Evolutionary conservation across 257 asterid species (phyloP), one percentile per base, ranked within the genome.

Genomic region (Galeopsis tetrahit): DNA sequence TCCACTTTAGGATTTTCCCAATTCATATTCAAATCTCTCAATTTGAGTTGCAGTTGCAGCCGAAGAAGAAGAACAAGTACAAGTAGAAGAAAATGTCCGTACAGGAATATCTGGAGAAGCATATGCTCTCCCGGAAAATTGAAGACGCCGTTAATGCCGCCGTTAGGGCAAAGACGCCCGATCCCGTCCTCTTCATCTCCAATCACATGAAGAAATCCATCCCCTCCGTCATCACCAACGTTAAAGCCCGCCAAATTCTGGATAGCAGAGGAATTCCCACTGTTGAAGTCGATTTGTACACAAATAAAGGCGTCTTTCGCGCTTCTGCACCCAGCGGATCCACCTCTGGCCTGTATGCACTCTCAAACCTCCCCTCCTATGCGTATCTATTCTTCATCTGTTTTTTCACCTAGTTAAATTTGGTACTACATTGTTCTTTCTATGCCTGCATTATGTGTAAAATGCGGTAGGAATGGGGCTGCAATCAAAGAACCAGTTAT

Each of bases 101-200:
- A 70, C 99, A 90, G 79, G 99, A 95, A 51, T 95, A 92, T 77
- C 89, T 95, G 70, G 97, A 92, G 69, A 88, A 88, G 79, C 97
- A 95, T 72, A 68, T 76, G 88, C 96, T 95, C 76, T 90, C 98
- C 8, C 90, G 98, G 82, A 95, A 85, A 77, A 90, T 95, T 44
- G 99, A 95, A 79, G 99, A 95, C 77, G 98, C 99, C 75, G 99
- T 95, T 31, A 95, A 95, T 84, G 99, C 99, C 51, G 98, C 99
- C 79, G 99, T 95, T 64, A 87, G 99, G 82, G 90, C 97, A 40
- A 95, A 92, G 68, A 86, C 97, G 66, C 70, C 84, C 65, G 99
- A 95, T 90, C 99, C 99, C 43, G 96, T 95, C 69, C 94, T 95
- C 62, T 95, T 87, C 95, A 95, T 95, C 75, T 95, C 99, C 74